A percentile compares a stretch with the other conserved stretches of the same genome.
Evolutionary conservation across 1,284 basidiomycete genomes (phyloP).

Genomic region (Ganoderma resinaceum): DNA sequence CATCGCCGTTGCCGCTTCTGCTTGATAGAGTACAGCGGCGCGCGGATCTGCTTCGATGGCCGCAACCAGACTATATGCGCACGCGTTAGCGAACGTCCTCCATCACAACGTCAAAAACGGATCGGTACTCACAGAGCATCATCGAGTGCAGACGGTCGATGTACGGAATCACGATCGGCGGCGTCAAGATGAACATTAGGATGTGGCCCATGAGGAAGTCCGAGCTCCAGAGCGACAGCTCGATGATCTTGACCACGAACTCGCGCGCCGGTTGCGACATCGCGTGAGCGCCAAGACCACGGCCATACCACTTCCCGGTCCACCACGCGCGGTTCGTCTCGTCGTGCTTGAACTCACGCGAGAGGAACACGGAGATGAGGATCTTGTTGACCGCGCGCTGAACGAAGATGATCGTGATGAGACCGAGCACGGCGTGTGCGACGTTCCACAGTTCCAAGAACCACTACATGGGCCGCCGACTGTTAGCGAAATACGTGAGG

Average conservation of each 20-base stretch:
- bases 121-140: constrained; percentile 65
- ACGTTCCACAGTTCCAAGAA: constrained; percentile 94
- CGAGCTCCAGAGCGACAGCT: constrained; percentile 81
- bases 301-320: constrained; percentile 96
- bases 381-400: constrained; percentile 93
- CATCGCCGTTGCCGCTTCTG: constrained; percentile 87
- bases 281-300: constrained; percentile 86
- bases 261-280: constrained; percentile 92
- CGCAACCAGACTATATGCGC: constrained; percentile 75
- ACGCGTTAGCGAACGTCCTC: constrained; percentile 26
- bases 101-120: constrained; percentile 22
- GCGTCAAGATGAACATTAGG: constrained; percentile 78
- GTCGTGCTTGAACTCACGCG: constrained; percentile 97
- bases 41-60: constrained; percentile 90
- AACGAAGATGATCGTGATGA: constrained; percentile 87
- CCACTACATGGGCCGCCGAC: constrained; percentile 63
- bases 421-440: constrained; percentile 89
- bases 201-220: constrained; percentile 75
- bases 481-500: constrained; percentile 22
- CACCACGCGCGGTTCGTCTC: constrained; percentile 98
- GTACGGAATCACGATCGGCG: constrained; percentile 77
- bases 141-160: constrained; percentile 80
- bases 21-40: constrained; percentile 91
- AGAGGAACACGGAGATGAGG: constrained; percentile 90
- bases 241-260: constrained; percentile 88